Base-by-base conservation (phyloP, 441 rosid species). In the Aquilaria agallochum region DNA sequence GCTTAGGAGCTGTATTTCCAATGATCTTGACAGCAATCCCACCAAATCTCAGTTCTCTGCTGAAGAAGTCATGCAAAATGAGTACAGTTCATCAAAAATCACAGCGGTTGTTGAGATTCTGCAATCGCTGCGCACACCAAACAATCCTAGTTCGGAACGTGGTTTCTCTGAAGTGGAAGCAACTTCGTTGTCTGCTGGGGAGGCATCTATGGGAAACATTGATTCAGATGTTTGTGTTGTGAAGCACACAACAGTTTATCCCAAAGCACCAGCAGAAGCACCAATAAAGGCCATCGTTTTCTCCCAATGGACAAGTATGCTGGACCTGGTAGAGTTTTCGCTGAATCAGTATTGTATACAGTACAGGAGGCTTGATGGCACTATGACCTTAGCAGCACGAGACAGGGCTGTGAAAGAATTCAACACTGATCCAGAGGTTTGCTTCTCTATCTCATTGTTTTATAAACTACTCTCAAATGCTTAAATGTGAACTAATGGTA, bases 251-350 rank as follows among this genome's bases (percentile, higher is more conserved):
- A 71, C 63, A 11, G 71, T 70, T 53, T 59, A 67, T 68, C 77
- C 85, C 47, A 61, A 68, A 68, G 59, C 68, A 64, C 75, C 74
- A 12, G 71, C 53, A 50, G 82, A 71, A 50, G 89, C 81, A 67
- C 84, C 87, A 14, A 65, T 85, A 72, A 95, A 95, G 76, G 63
- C 97, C 45, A 92, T 95, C 66, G 50, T 95, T 66, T 95, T 92
- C 81, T 86, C 98, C 31, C 99, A 95, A 71, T 95, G 99, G 98
- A 95, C 96, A 55, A 68, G 91, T 55, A 95, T 95, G 99, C 78
- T 95, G 74, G 83, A 95, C 81, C 65, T 91, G 71, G 91, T 95
- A 63, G 90, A 89, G 80, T 13, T 0, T 56, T 73, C 81, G 60
- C 64, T 94, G 76, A 62, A 60, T 27, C 75, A 77, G 67, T 71